Evolutionary conservation across 306 rosid genomes (phyloP).

Genomic region (Glycine latifolia): DNA sequence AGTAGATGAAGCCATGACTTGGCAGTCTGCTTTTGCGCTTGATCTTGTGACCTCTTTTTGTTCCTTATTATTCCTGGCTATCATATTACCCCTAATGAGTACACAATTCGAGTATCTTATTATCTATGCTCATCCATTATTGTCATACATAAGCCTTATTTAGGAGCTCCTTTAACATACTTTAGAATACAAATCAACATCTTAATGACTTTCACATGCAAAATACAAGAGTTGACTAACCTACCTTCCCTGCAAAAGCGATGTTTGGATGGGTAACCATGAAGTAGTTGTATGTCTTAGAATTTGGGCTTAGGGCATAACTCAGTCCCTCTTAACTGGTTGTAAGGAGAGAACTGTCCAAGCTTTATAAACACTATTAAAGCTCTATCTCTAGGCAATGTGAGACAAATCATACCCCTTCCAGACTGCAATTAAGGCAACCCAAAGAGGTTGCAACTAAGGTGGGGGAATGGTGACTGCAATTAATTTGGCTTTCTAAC

Average conservation of each 20-base stretch:
- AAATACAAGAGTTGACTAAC: not conserved
- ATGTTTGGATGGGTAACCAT: slow-evolving; percentile 1
- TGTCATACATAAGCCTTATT: not conserved
- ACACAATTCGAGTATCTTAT: not conserved
- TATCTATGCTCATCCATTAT: not conserved
- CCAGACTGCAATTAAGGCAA: not conserved
- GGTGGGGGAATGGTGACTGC: not conserved
- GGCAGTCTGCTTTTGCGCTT: not conserved
- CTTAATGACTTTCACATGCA: not conserved
- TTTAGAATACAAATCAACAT: not conserved
- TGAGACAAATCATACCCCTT: too few relatives aligned
- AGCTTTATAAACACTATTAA: not conserved
- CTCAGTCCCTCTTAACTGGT: not conserved
- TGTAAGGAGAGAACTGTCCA: not conserved
- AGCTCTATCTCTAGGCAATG: not conserved
- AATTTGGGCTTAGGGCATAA: not conserved
- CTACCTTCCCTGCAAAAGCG: not conserved
- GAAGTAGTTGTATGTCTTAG: not conserved
- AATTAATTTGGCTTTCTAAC: too few relatives aligned
- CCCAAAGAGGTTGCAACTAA: not conserved
- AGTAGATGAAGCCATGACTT: not conserved
- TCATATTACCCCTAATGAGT: not conserved
- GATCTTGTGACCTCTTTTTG: not conserved
- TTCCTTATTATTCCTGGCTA: not conserved
- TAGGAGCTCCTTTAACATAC: not conserved